These are phyloP conservation scores for Ganoderma resinaceum DNA, from an alignment of 1,284 basidiomycete species.

Conservation along the genomic window DNA sequence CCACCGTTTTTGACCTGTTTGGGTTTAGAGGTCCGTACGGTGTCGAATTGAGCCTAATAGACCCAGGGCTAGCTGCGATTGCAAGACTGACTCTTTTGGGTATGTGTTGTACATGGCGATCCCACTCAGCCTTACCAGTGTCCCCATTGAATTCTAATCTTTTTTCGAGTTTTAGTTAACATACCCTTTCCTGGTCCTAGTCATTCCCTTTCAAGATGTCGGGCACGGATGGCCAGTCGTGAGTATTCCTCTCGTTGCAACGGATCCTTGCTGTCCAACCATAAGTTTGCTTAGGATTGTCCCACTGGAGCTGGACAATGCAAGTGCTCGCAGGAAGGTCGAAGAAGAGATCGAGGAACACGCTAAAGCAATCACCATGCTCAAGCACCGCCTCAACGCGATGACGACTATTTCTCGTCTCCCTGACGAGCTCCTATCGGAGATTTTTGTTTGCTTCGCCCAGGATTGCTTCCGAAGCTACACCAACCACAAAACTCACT, in stretches of 20 bases:
- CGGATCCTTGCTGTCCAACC: not conserved
- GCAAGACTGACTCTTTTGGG: no score
- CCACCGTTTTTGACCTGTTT: not conserved
- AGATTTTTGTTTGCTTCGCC: constrained; percentile 21
- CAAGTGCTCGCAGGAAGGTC: constrained; percentile 5
- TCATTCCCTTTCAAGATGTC: not conserved
- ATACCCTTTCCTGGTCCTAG: not conserved
- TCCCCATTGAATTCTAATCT: not conserved
- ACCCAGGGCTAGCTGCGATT: not conserved
- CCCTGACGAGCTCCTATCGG: constrained; percentile 24
- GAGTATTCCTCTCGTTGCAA: not conserved
- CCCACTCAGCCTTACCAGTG: no score
- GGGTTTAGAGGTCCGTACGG: not conserved
- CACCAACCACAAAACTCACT: not conserved
- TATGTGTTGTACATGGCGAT: no score
- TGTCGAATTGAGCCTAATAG: not conserved
- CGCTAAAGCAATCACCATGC: constrained; percentile 16
- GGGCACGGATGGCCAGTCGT: not conserved
- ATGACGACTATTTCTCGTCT: constrained; percentile 20
- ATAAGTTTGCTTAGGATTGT: not conserved
- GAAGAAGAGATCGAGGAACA: constrained; percentile 22
- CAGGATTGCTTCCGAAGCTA: constrained; percentile 5
- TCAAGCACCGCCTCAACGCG: constrained; percentile 21
- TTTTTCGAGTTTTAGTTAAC: not conserved
- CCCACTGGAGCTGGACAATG: not conserved